A percentile compares a stretch with the other conserved stretches of the same genome.
Conservation (phyloP, 768 basidiomycete genomes). For the Postia placenta region DNA sequence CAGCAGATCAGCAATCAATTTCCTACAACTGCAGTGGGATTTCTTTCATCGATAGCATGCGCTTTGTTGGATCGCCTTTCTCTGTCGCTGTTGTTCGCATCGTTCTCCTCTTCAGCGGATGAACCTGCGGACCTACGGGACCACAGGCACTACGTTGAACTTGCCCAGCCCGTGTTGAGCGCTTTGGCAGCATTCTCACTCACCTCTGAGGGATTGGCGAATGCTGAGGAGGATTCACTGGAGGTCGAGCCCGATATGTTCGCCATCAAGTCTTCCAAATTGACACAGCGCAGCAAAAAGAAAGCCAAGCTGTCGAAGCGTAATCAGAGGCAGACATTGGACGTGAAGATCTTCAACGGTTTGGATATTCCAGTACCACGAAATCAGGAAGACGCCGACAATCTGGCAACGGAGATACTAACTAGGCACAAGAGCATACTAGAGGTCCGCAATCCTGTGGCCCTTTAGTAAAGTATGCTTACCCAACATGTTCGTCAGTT, state of each 20-base stretch:
- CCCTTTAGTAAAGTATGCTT: background rate
- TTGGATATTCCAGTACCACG: conserved; percentile 23
- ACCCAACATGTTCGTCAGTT: background rate
- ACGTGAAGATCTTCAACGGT: conserved; percentile 23
- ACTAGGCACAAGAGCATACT: conserved; percentile 20
- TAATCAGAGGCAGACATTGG: conserved; percentile 5
- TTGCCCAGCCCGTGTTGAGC: background rate
- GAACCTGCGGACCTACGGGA: background rate
- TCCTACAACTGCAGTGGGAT: conserved; percentile 1
- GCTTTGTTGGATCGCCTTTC: conserved; percentile 6
- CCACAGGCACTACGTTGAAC: background rate
- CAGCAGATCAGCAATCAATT: conserved; percentile 1
- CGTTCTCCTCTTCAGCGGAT: conserved; percentile 6
- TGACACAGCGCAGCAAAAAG: conserved; percentile 15
- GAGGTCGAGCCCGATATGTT: background rate
- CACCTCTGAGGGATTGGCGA: background rate
- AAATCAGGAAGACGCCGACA: conserved; percentile 14
- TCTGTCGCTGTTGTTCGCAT: conserved; percentile 5
- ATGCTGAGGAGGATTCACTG: background rate
- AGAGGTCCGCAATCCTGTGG: conserved; percentile 18
- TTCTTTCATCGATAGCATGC: background rate
- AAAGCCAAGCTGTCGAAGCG: conserved; percentile 5
- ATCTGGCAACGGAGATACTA: conserved; percentile 14
- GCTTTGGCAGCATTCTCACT: background rate
- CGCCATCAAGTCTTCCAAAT: background rate